A percentile compares a stretch with the other conserved stretches of the same genome.
Conservation (phyloP, 1,284 basidiomycete genomes). For the Retiboletus fuscus region DNA sequence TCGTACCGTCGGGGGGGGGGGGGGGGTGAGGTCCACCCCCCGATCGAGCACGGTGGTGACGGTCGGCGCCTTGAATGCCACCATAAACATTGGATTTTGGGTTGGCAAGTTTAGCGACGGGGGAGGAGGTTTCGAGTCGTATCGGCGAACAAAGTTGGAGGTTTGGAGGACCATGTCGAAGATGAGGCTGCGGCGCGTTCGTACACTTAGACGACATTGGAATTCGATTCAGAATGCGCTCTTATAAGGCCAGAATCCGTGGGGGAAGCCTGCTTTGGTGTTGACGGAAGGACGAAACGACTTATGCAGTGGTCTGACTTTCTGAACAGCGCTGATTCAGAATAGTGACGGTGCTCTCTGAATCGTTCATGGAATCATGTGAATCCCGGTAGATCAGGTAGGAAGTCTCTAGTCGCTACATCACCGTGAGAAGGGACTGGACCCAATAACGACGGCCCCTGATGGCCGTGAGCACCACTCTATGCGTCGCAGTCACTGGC, state of each 20-base stretch:
- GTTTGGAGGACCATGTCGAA: constrained; percentile 33
- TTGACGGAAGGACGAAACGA: too few relatives aligned
- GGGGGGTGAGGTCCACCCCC: constrained; percentile 32
- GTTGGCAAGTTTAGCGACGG: constrained; percentile 17
- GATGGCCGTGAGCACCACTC: too few relatives aligned
- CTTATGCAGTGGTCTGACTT: too few relatives aligned
- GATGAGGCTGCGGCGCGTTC: neutral
- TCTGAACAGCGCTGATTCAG: too few relatives aligned
- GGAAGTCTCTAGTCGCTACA: too few relatives aligned
- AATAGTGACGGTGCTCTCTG: too few relatives aligned
- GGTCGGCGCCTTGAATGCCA: constrained; percentile 48
- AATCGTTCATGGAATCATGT: too few relatives aligned
- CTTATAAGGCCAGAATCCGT: constrained; percentile 42
- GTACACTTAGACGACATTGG: constrained; percentile 26
- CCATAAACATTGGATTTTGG: constrained; percentile 37
- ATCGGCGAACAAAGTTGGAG: constrained; percentile 19
- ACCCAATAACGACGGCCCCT: too few relatives aligned
- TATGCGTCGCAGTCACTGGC: too few relatives aligned
- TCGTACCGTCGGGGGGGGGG: too few relatives aligned
- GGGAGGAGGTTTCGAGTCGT: constrained; percentile 46
- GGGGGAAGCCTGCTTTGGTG: constrained; percentile 19
- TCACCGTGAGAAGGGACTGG: too few relatives aligned
- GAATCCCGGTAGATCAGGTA: too few relatives aligned
- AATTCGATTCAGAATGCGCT: constrained; percentile 14
- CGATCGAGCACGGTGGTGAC: constrained; percentile 46